Evolutionary conservation across 176 grass and related monocot genomes (phyloP).

Genomic region (Rhipidocladum racemiflorum): DNA sequence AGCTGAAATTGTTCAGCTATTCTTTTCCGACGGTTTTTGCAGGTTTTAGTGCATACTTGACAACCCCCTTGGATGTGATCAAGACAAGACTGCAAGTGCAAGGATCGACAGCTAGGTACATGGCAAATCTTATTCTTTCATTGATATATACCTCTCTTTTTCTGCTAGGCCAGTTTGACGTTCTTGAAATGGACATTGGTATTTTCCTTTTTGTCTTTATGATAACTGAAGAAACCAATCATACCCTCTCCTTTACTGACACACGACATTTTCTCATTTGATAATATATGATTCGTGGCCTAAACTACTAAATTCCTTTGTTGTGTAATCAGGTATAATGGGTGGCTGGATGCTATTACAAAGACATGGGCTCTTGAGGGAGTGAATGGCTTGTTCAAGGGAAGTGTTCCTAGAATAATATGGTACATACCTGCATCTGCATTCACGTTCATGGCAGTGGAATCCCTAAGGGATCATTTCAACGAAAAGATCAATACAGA

Average conservation of each 20-base stretch:
- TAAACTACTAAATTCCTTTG: not conserved
- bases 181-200: not conserved
- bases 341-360: conserved; percentile 82
- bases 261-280: not conserved
- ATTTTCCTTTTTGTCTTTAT: not conserved
- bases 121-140: conserved; percentile 3
- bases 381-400: conserved; percentile 77
- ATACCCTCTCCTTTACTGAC: not conserved
- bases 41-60: conserved; percentile 87
- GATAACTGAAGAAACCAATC: not conserved
- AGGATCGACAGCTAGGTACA: conserved; percentile 69
- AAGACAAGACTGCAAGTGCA: conserved; percentile 96
- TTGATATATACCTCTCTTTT: not conserved
- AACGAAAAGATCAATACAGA: conserved; percentile 52
- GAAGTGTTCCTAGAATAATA: conserved; percentile 77
- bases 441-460: conserved; percentile 94
- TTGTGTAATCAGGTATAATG: conserved; percentile 61
- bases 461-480: conserved; percentile 84
- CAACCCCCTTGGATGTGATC: conserved; percentile 84
- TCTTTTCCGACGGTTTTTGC: conserved; percentile 27
- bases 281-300: not conserved
- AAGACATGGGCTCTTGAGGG: conserved; percentile 73
- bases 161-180: not conserved
- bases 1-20: not conserved
- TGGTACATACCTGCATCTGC: conserved; percentile 96